Base-by-base conservation (phyloP, 148 eudicot genomes). In the Amaranthus hypochondriacus region DNA sequence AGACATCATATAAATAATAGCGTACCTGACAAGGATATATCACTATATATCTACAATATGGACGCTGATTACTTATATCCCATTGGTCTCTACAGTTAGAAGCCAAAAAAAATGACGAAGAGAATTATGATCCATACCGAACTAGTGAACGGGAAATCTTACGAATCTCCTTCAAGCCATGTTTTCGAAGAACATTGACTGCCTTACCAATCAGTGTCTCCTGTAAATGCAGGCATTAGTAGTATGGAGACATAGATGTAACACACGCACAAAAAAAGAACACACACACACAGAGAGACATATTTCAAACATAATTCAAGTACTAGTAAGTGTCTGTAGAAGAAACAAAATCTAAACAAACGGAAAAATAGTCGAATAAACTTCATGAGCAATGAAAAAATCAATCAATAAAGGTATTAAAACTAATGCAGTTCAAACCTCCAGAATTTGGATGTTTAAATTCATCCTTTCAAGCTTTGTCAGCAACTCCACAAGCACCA, bases 181-280 rank as follows among this genome's bases (percentile, higher is more conserved):
- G 73, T 11, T 56, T 70, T 46, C 11, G 63, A 44, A 70, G 28
- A 70, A 28, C 39, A 7, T 4, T 6, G 57, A 70, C 63, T 44
- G 73, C 5, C 57, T n/a, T 70, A 6, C 73, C 73, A 12, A 70
- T 70, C 48, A 46, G 18, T n/a, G 73, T 70, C 1, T 5, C 73
- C 73, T 70, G 73, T 42, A 39, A 60, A 70, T 7, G 44, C 73
- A 46, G 57, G 43, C 7, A 55, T 56, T 4, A 56, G 15, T 10
- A 42, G 18, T 15, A 3, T 54, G 6, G 60, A 2, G 55, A 54
- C 9, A 4, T 13, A 46, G 63, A 47, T 5, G 3, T 12, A 70
- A 56, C 52, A 56, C 15, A 44, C 39, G 39, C 39, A 58, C 48
- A 4, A 48, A 70, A 7, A 57, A 9, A 11, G 15, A 55, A 55